Evolutionary conservation across 2,329 filamentous ascomycete species (phyloP).

Genomic region (Fusarium sp.): DNA sequence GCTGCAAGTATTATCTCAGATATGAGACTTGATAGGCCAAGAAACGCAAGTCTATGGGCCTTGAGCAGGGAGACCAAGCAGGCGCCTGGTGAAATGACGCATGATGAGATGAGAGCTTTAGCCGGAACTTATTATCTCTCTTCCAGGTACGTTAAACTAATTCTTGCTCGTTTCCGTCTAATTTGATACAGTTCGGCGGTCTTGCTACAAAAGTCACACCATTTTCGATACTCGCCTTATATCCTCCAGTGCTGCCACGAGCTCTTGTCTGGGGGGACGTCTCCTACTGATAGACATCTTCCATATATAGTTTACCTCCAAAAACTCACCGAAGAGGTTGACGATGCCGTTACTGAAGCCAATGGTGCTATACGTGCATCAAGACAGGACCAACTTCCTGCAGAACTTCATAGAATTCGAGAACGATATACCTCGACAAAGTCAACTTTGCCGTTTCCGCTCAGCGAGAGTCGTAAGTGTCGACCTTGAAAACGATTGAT

Average conservation of each 20-base stretch:
- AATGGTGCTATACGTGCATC: constrained; percentile 7
- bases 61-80: constrained; percentile 44
- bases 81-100: constrained; percentile 32
- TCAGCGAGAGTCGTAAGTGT: constrained; percentile 51
- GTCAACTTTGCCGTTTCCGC: constrained; percentile 43
- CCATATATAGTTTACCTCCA: constrained; percentile 51
- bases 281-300: constrained; percentile 48
- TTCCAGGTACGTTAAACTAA: constrained; percentile 43
- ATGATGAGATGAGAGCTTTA: constrained; percentile 50
- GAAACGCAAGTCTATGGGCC: constrained; percentile 48
- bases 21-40: constrained; percentile 50
- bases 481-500: rapidly evolving
- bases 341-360: constrained; percentile 44
- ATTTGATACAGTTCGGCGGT: constrained; percentile 35
- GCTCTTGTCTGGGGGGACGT: constrained; percentile 24
- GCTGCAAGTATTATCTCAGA: constrained; percentile 52
- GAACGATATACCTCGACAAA: constrained; percentile 44
- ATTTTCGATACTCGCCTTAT: constrained; percentile 48
- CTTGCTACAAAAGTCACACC: constrained; percentile 51
- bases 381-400: constrained; percentile 15
- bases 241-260: constrained; percentile 47
- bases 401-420: constrained; percentile 41
- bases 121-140: constrained; percentile 52
- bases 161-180: neutral
- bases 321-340: constrained; percentile 50